phyloP scores from a whole-genome alignment of 345 rosid genomes.

The Eucalyptus pauciflora region DNA sequence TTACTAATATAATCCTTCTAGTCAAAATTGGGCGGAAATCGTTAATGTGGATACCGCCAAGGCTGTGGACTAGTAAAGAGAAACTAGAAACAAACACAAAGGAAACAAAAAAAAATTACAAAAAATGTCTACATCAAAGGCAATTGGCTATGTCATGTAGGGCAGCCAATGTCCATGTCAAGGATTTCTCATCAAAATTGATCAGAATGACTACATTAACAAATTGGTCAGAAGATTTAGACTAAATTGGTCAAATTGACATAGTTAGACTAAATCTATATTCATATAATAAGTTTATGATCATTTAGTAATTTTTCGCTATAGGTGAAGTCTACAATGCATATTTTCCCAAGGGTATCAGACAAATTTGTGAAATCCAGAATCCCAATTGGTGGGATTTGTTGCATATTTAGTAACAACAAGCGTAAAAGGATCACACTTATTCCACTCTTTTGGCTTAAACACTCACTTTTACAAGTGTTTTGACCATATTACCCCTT shows the following conservation, averaged over 20 bases:
- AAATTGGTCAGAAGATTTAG: neutral
- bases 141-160: neutral
- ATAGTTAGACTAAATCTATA: accelerated
- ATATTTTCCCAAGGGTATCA: neutral
- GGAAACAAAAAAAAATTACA: neutral
- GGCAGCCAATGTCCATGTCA: too few species aligned
- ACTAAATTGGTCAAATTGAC: too few species aligned
- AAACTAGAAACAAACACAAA: neutral
- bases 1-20: neutral
- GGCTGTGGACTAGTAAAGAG: neutral
- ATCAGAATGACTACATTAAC: accelerated
- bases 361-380: neutral
- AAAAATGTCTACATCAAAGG: neutral
- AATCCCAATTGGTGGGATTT: neutral
- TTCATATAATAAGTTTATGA: neutral
- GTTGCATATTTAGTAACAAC: neutral
- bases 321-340: neutral
- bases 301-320: neutral
- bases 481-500: neutral
- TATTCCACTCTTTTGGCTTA: too few species aligned
- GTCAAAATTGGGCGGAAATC: accelerated
- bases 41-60: neutral
- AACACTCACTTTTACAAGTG: too few species aligned
- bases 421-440: too few species aligned
- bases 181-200: accelerated